phyloP scores from a whole-genome alignment of 495 filamentous ascomycete species.

The Daldinia caldariorum region DNA sequence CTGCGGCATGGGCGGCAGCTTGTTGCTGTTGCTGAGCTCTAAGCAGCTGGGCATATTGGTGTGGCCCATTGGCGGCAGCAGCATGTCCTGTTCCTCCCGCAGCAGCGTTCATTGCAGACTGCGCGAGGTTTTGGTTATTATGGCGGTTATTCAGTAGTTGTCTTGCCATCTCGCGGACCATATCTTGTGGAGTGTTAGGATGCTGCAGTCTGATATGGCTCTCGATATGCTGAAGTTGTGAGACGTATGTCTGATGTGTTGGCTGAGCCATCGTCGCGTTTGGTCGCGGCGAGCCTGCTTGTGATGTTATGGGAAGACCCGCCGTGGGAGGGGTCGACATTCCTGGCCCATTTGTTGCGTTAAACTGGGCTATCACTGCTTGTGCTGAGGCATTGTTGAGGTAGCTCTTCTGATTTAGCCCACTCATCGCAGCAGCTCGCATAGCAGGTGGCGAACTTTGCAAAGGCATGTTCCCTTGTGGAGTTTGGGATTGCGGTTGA shows the following conservation, averaged over 20 bases:
- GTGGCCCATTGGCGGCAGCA: conserved; percentile 59
- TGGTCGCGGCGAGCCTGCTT: conserved; percentile 52
- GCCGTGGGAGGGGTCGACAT: conserved; percentile 53
- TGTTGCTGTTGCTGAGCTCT: conserved; percentile 70
- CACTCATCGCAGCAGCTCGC: conserved; percentile 60
- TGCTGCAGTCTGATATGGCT: conserved; percentile 45
- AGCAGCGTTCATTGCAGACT: conserved; percentile 73
- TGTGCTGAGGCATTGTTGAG: conserved; percentile 56
- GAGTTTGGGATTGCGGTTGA: conserved; percentile 34
- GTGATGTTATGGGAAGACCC: conserved; percentile 50
- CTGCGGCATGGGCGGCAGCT: conserved; percentile 43
- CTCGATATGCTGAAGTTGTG: conserved; percentile 55
- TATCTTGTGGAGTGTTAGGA: conserved; percentile 52
- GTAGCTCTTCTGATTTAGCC: conserved; percentile 61
- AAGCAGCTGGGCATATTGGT: conserved; percentile 78
- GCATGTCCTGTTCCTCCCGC: conserved; percentile 59
- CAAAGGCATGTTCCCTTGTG: conserved; percentile 47
- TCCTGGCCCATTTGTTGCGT: conserved; percentile 49
- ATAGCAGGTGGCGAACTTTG: conserved; percentile 54
- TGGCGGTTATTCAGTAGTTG: conserved; percentile 40
- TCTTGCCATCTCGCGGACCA: conserved; percentile 46
- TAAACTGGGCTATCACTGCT: conserved; percentile 57
- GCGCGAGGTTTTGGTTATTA: conserved; percentile 55
- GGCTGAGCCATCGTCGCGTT: conserved; percentile 47
- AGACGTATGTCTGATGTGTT: conserved; percentile 51